Base-by-base conservation (phyloP, 2,329 filamentous ascomycete species). In the Ambrosiella xylebori region DNA sequence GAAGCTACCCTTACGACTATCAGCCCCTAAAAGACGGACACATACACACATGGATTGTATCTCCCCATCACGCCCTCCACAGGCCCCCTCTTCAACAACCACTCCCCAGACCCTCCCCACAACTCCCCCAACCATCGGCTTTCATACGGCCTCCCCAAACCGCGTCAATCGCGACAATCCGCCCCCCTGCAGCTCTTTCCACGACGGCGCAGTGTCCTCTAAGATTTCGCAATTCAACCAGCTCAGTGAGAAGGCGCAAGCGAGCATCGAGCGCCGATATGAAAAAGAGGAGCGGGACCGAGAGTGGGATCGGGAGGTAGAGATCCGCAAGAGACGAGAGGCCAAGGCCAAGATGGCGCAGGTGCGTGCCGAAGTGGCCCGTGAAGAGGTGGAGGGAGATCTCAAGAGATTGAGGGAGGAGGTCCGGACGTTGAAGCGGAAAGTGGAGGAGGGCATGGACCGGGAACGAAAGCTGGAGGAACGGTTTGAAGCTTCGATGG, bases 181-280 rank as follows among this genome's bases (percentile, higher is more conserved):
- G 35, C 66, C 71, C 44, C 64, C 64, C 50, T 68, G 66, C 62
- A 66, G 61, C 65, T 71, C 70, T 59, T 69, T 69, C 13, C 75
- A 79, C 62, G 78, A 81, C 61, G 80, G 78, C 64, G 79, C 79
- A 19, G 81, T 86, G 5, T 74, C 81, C 64, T 79, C 84, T 61
- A 80, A 82, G 65, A 84, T 86, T 62, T 81, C 79, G 65, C 84
- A 86, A 68, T 87, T 88, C 69, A 86, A 88, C 71, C 78, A 75
- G 59, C 74, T 88, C 40, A 77, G 82, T 59, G 70, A 75, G 63
- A 74, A 78, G 68, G 76, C 77, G 39, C 81, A 80, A 64, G 37
- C 19, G 1, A 76, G 80, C 53, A 71, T 82, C 57, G 81, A 84
- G 67, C 76, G 80, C 64, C 64, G 54, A 27, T 39, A 57, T 40